Conservation (phyloP, 345 rosid genomes). For the Citrus medica region DNA sequence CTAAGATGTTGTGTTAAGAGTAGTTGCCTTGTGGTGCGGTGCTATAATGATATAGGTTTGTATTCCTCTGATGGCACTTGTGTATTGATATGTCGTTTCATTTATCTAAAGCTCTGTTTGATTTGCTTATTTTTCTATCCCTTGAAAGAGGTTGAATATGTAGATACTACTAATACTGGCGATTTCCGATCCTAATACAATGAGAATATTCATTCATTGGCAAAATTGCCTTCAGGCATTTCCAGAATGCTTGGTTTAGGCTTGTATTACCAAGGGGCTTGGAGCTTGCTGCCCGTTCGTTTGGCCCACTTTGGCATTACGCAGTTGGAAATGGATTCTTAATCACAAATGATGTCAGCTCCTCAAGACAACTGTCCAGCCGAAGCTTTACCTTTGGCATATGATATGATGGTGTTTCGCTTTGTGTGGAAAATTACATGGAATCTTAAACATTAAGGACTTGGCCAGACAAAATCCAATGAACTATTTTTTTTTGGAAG, state of each 20-base stretch:
- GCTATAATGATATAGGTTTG: constrained; percentile 26
- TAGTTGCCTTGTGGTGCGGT: neutral
- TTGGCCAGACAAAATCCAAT: no score
- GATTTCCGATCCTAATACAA: neutral
- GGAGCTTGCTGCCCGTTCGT: no score
- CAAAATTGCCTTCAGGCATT: neutral
- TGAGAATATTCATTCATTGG: neutral
- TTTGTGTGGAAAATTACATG: no score
- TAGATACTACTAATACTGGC: neutral
- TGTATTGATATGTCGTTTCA: constrained; percentile 19
- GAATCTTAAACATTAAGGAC: no score
- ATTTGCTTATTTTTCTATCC: constrained; percentile 13
- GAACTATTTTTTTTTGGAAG: no score
- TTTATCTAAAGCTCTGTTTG: constrained; percentile 21
- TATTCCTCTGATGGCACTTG: constrained; percentile 15
- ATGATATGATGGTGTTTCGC: no score
- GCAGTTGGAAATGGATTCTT: no score
- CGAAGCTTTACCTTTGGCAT: no score
- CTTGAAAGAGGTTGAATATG: constrained; percentile 5
- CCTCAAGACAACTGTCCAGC: no score
- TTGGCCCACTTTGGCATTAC: no score
- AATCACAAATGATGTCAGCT: no score
- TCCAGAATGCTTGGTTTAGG: neutral
- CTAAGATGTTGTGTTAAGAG: constrained; percentile 26
- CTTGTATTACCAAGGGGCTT: neutral